A percentile compares a stretch with the other conserved stretches of the same genome.
phyloP scores from a whole-genome alignment of 352 stramenopile species.

The Pythium utonaiense region DNA sequence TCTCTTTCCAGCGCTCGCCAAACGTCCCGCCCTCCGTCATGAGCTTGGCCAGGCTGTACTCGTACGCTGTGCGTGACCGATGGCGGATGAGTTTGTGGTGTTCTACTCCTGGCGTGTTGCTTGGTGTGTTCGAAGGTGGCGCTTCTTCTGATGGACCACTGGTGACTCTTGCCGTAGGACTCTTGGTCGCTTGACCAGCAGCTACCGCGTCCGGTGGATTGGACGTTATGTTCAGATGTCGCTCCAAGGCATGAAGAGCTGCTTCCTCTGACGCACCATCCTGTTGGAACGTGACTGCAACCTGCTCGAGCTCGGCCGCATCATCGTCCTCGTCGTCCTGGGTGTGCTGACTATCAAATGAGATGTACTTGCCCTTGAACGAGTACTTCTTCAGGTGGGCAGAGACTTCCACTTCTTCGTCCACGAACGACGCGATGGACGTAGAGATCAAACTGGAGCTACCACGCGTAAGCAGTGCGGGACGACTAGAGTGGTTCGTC shows the following conservation, averaged over 20 bases:
- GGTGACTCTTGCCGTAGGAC: too few relatives aligned
- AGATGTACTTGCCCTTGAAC: conserved; percentile 62
- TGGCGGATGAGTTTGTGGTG: conserved; percentile 43
- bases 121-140: neutral
- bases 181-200: neutral
- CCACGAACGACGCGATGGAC: conserved; percentile 24
- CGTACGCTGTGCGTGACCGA: conserved; percentile 61
- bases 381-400: conserved; percentile 51
- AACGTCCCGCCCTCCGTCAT: conserved; percentile 67
- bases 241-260: conserved; percentile 17
- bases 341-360: conserved; percentile 22
- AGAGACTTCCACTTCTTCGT: conserved; percentile 46
- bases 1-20: conserved; percentile 93
- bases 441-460: conserved; percentile 23
- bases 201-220: neutral
- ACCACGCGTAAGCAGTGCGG: neutral
- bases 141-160: neutral
- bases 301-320: conserved; percentile 23
- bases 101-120: conserved; percentile 5
- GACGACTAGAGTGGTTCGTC: neutral
- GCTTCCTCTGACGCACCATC: conserved; percentile 10
- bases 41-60: conserved; percentile 62
- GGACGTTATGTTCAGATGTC: conserved; percentile 15
- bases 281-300: conserved; percentile 16
- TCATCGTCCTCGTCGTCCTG: conserved; percentile 33